Evolutionary conservation across 1,139 yeast species (phyloP).

Genomic region (Diutina catenulata): DNA sequence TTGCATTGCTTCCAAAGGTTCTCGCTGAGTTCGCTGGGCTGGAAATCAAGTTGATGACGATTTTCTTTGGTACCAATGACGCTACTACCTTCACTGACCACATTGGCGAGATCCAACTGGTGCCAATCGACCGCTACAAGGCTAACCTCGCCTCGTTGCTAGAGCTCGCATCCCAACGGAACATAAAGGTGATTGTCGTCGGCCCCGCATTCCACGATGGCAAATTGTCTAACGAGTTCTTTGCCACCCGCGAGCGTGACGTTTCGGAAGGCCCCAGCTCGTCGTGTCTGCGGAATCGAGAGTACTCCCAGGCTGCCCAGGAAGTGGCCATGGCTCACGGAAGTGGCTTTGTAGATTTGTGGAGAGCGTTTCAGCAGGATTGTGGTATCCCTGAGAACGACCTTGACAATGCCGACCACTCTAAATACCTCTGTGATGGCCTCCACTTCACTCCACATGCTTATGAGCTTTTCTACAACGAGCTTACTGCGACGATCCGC

Average conservation of each 20-base stretch:
- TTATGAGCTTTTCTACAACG: slow-evolving; percentile 39
- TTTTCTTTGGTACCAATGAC: slow-evolving; percentile 76
- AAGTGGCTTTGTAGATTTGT: slow-evolving; percentile 45
- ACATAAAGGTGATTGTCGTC: slow-evolving; percentile 40
- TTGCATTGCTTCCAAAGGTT: slow-evolving; percentile 32
- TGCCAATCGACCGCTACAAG: slow-evolving; percentile 35
- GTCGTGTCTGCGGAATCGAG: slow-evolving; percentile 13
- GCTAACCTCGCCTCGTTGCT: slow-evolving; percentile 36
- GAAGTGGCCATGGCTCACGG: slow-evolving; percentile 30
- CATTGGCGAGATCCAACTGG: slow-evolving; percentile 37
- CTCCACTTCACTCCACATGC: slow-evolving; percentile 57
- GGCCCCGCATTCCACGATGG: slow-evolving; percentile 54
- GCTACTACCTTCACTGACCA: slow-evolving; percentile 19
- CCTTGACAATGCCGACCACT: slow-evolving; percentile 11
- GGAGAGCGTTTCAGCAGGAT: slow-evolving; percentile 26
- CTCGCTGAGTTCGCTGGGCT: slow-evolving; percentile 18
- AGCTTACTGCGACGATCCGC: slow-evolving; percentile 25
- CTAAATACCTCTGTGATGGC: slow-evolving; percentile 37
- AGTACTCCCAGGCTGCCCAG: slow-evolving; percentile 39
- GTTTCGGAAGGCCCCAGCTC: slow-evolving; percentile 15
- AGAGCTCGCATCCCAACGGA: slow-evolving; percentile 20
- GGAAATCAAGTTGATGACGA: slow-evolving; percentile 29
- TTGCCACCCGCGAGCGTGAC: slow-evolving; percentile 15
- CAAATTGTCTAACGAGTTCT: slow-evolving; percentile 6
- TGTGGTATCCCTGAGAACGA: slow-evolving; percentile 13